phyloP scores from a whole-genome alignment of 805 yeast species.

The Sungouiella blattae region DNA sequence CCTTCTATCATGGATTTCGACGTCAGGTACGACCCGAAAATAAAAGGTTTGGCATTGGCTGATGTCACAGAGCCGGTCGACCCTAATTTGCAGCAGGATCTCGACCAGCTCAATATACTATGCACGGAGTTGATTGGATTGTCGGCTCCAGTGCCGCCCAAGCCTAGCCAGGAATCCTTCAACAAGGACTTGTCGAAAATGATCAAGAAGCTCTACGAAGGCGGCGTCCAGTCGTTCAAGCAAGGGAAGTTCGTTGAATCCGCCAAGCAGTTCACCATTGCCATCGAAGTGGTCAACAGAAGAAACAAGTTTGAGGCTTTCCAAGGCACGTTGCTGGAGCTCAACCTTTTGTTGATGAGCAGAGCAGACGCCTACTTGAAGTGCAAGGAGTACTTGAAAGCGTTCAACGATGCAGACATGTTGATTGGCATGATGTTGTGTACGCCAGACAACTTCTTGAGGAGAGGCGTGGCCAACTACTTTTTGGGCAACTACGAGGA shows the following conservation, averaged over 20 bases:
- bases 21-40: slow-evolving; percentile 16
- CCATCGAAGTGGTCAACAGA: slow-evolving; percentile 63
- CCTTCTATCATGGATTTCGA: slow-evolving; percentile 16
- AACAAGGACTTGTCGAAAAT: slow-evolving; percentile 53
- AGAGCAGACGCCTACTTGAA: slow-evolving; percentile 67
- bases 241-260: slow-evolving; percentile 56
- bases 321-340: slow-evolving; percentile 67
- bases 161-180: slow-evolving; percentile 53
- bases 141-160: slow-evolving; percentile 50
- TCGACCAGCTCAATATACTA: slow-evolving; percentile 39
- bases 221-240: slow-evolving; percentile 58
- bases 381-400: slow-evolving; percentile 51
- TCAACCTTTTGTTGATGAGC: slow-evolving; percentile 62
- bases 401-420: slow-evolving; percentile 67
- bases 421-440: slow-evolving; percentile 55
- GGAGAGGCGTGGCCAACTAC: slow-evolving; percentile 62
- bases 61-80: slow-evolving; percentile 8
- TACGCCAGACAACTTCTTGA: slow-evolving; percentile 66
- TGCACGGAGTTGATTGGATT: slow-evolving; percentile 37
- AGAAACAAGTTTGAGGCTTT: slow-evolving; percentile 74
- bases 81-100: slow-evolving; percentile 37
- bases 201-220: slow-evolving; percentile 62
- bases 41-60: slow-evolving; percentile 13
- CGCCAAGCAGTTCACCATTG: slow-evolving; percentile 59
- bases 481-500: slow-evolving; percentile 61